Evolutionary conservation across 495 filamentous ascomycete species (phyloP), one percentile per base, ranked within the genome.

Genomic region (Xylaria scruposa): DNA sequence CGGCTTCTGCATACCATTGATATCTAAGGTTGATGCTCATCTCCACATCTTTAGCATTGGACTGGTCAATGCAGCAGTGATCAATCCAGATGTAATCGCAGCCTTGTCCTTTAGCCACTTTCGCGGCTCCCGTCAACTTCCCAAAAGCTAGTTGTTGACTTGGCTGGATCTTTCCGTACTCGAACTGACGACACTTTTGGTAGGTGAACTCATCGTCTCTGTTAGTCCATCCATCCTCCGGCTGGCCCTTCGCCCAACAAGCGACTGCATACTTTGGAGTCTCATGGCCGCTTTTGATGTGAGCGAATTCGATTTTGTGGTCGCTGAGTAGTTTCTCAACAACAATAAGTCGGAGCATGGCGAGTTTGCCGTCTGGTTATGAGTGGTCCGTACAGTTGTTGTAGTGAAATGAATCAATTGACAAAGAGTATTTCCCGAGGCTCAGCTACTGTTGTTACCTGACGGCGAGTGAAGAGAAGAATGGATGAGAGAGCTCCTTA

Each of bases 331-430:
- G 54, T n/a, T 2, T 8, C 2, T 60, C 19, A 0, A 60, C 19
- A 15, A 38, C 31, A 12, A 60, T 60, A 38, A 60, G 31, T 60
- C 56, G 56, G 9, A 60, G 31, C 56, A 60, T 60, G 7, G 31
- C 2, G 56, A 38, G 31, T 38, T 38, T n/a, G 0, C 4, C 9
- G 26, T 59, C 17, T 1, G 5, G 29, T 38, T n/a, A 9, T 31
- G 31, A 36, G 31, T 3, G 0, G 24, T 4, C 17, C 12, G 51
- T 29, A 56, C 10, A 29, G 24, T 24, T 0, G 1, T 3, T 24
- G 8, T 7, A 53, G 21, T 26, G 21, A 24, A 12, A 19, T 53
- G n/a, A 53, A 10, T 21, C 2, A n/a, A n/a, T n/a, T n/a, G 49
- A 0, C 13, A 21, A 24, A 21, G 21, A 51, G 6, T 10, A 21